Conservation (phyloP, 768 basidiomycete species). For the Lentinula detonsa region DNA sequence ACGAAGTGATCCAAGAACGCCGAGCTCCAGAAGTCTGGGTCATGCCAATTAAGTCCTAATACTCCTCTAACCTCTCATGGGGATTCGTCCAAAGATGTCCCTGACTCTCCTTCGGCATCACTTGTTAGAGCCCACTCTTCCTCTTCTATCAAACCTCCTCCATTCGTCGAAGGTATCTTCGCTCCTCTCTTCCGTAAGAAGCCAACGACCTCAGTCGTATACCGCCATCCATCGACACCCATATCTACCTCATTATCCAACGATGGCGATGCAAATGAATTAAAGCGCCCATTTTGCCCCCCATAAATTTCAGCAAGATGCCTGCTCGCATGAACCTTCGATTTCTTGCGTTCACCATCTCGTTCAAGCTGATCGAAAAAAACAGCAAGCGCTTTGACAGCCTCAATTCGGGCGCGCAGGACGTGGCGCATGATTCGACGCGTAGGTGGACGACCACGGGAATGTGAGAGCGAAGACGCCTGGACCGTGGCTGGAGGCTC, state of each 20-base stretch:
- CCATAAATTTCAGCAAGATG: constrained; percentile 47
- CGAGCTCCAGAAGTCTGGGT: too few relatives aligned
- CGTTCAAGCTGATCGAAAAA: constrained; percentile 64
- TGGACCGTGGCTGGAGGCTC: constrained; percentile 31
- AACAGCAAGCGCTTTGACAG: constrained; percentile 65
- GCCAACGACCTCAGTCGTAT: constrained; percentile 62
- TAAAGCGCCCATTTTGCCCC: constrained; percentile 19
- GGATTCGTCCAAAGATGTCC: constrained; percentile 13
- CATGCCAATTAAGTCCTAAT: too few relatives aligned
- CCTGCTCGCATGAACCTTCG: constrained; percentile 28
- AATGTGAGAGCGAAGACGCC: constrained; percentile 11
- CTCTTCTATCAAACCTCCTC: constrained; percentile 24
- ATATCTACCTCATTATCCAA: background rate
- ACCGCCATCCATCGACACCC: constrained; percentile 43
- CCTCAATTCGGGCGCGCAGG: constrained; percentile 78
- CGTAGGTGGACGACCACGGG: constrained; percentile 56
- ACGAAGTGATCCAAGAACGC: too few relatives aligned
- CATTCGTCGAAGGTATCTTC: constrained; percentile 47
- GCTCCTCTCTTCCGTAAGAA: constrained; percentile 72
- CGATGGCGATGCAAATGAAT: background rate
- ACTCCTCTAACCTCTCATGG: background rate
- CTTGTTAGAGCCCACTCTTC: constrained; percentile 75
- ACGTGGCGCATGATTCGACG: constrained; percentile 87
- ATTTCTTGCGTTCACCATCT: constrained; percentile 29
- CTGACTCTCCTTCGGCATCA: constrained; percentile 39